Percentiles rank a stretch among this genome's conserved stretches.
phyloP scores from a whole-genome alignment of 768 basidiomycete species.

The Sistotremastrum suecicum region DNA sequence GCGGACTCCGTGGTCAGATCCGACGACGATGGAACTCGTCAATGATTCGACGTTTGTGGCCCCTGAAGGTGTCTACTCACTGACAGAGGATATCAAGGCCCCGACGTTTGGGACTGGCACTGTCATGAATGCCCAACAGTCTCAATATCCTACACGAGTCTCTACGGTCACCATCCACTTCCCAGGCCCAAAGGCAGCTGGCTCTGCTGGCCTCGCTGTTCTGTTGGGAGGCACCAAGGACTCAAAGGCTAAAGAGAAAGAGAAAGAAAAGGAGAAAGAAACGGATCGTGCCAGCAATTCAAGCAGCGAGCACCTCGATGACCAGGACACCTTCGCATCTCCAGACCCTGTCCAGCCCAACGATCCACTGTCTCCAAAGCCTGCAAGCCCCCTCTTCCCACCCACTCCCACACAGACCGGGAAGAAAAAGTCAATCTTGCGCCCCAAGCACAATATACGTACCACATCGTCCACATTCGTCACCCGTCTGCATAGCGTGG shows the following conservation, averaged over 20 bases:
- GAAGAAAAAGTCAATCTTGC: conserved; percentile 48
- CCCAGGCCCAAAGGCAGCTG: conserved; percentile 35
- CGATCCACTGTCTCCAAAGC: conserved; percentile 23
- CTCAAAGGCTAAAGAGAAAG: conserved; percentile 6
- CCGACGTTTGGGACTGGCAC: conserved; percentile 27
- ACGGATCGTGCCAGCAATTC: conserved; percentile 58
- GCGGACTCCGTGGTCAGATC: conserved; percentile 1
- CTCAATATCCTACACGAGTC: conserved; percentile 44
- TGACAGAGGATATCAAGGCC: conserved; percentile 77
- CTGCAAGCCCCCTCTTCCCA: conserved; percentile 50
- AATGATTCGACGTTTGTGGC: conserved; percentile 77
- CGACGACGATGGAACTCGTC: conserved; percentile 38
- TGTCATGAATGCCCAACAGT: conserved; percentile 16
- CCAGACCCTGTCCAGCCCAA: conserved; percentile 17
- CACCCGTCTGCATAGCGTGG: conserved; percentile 67
- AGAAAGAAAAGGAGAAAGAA: conserved; percentile 34
- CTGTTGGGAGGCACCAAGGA: conserved; percentile 46
- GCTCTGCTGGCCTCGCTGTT: conserved; percentile 46
- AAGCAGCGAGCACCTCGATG: conserved; percentile 70
- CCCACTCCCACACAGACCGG: conserved; percentile 26
- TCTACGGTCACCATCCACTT: conserved; percentile 51
- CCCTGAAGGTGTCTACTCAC: conserved; percentile 80
- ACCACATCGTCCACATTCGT: conserved; percentile 91
- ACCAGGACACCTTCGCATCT: conserved; percentile 25
- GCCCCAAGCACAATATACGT: conserved; percentile 84